phyloP scores from a whole-genome alignment of 2,329 filamentous ascomycete species.

The Sordariomycetes sp. region DNA sequence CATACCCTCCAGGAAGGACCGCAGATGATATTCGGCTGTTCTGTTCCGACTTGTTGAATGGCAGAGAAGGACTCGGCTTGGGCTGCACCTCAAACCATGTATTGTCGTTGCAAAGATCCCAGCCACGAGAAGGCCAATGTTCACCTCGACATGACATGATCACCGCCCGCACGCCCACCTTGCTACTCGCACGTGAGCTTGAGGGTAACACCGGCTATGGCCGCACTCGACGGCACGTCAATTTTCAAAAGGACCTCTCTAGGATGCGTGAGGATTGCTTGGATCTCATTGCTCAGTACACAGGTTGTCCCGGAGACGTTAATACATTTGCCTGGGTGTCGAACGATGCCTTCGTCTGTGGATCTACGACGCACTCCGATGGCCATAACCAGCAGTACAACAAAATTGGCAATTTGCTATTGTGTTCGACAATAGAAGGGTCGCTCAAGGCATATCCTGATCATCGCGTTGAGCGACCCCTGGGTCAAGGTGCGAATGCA shows the following conservation, averaged over 20 bases:
- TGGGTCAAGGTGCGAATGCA: constrained; percentile 46
- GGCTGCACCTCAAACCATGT: no score
- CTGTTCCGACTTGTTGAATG: constrained; percentile 18
- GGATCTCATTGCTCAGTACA: constrained; percentile 43
- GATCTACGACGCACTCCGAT: constrained; percentile 54
- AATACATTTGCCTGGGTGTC: constrained; percentile 49
- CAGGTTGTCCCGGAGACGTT: constrained; percentile 53
- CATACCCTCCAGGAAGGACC: constrained; percentile 13
- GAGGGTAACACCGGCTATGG: constrained; percentile 33
- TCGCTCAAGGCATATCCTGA: constrained; percentile 43
- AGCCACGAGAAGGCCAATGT: no score
- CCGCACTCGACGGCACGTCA: constrained; percentile 27
- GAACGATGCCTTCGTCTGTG: constrained; percentile 45
- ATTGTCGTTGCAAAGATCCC: no score
- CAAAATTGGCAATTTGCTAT: constrained; percentile 50
- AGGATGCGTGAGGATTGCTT: constrained; percentile 42
- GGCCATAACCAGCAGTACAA: constrained; percentile 58
- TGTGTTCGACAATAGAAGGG: constrained; percentile 37
- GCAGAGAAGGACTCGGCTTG: no score
- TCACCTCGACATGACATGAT: no score
- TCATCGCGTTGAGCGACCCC: constrained; percentile 46
- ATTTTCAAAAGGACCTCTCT: constrained; percentile 35
- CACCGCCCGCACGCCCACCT: constrained; percentile 24
- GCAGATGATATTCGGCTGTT: constrained; percentile 19
- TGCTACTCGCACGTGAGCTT: constrained; percentile 41